Evolutionary conservation across 2,329 filamentous ascomycete genomes (phyloP).

Genomic region (Ophidiomyces ophidiicola): DNA sequence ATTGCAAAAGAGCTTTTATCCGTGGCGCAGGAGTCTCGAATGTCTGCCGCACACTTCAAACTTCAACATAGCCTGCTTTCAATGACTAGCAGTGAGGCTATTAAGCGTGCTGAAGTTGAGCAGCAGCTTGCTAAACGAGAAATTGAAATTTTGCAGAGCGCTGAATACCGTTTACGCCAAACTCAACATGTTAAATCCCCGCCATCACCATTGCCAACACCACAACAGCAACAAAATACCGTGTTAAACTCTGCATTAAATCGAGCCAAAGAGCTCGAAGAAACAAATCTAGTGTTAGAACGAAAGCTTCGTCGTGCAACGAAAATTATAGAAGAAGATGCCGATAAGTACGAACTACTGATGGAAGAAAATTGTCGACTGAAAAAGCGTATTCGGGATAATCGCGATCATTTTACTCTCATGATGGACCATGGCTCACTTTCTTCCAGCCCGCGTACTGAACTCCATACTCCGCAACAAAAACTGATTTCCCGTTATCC

Average conservation of each 20-base stretch:
- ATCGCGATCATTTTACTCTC: constrained; percentile 71
- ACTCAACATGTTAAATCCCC: too few relatives aligned
- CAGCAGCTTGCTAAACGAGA: constrained; percentile 83
- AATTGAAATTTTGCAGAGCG: constrained; percentile 67
- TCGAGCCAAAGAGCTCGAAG: constrained; percentile 53
- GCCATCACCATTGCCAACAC: too few relatives aligned
- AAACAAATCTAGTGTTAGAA: constrained; percentile 52
- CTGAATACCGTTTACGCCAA: constrained; percentile 56
- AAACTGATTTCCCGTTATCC: constrained; percentile 32
- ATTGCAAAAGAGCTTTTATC: constrained; percentile 44
- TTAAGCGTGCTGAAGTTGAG: constrained; percentile 79
- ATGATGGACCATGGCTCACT: constrained; percentile 58
- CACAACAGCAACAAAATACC: constrained; percentile 23
- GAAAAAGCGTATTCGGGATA: constrained; percentile 74
- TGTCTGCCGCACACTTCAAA: constrained; percentile 80
- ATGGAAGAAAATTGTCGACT: constrained; percentile 65
- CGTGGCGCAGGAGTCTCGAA: constrained; percentile 55
- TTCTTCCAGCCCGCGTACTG: constrained; percentile 46
- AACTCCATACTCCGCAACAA: constrained; percentile 35
- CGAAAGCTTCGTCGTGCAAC: constrained; percentile 61
- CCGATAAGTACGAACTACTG: constrained; percentile 58
- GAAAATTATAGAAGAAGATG: constrained; percentile 64
- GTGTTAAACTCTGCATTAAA: constrained; percentile 49
- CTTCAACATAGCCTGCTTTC: constrained; percentile 75
- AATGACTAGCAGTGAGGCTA: constrained; percentile 71